Percentiles rank a stretch among this genome's conserved stretches.
phyloP scores from a whole-genome alignment of 2,329 filamentous ascomycete genomes.

The Aspergillus quadricinctus region DNA sequence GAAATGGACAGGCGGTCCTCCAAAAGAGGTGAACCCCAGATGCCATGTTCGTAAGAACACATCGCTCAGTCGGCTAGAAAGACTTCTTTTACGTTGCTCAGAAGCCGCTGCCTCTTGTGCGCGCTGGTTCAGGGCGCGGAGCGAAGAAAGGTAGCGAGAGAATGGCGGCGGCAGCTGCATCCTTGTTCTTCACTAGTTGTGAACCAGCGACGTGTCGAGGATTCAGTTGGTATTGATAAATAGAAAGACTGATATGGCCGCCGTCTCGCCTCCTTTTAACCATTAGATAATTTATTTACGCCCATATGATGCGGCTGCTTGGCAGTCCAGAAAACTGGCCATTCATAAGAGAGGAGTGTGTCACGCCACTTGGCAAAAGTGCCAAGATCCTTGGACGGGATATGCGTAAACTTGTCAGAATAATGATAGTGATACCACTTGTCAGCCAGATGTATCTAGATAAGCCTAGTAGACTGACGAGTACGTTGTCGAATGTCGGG shows the following conservation, averaged over 20 bases:
- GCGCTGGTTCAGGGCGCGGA: constrained; percentile 3
- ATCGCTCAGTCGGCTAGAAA: constrained; percentile 27
- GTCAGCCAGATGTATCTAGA: too few species aligned
- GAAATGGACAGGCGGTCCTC: constrained; percentile 66
- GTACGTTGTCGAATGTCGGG: too few species aligned
- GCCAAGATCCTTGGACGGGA: background rate
- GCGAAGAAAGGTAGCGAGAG: constrained; percentile 3
- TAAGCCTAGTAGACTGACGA: too few species aligned
- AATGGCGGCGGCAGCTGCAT: constrained; percentile 7
- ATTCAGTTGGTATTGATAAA: too few species aligned
- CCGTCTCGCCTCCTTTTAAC: background rate
- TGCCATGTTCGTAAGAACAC: constrained; percentile 49
- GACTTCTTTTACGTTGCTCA: background rate
- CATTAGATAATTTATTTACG: background rate
- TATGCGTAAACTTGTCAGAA: too few species aligned
- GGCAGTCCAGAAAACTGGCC: background rate
- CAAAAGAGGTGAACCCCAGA: constrained; percentile 62
- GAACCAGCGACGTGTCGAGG: too few species aligned
- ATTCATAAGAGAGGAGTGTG: background rate
- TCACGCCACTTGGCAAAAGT: background rate
- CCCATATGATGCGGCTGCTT: background rate
- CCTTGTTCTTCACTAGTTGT: background rate
- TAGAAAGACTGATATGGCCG: background rate
- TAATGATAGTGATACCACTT: too few species aligned
- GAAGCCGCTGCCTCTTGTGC: background rate